phyloP scores from a whole-genome alignment of 352 stramenopile genomes.

The Peronospora farinosa region DNA sequence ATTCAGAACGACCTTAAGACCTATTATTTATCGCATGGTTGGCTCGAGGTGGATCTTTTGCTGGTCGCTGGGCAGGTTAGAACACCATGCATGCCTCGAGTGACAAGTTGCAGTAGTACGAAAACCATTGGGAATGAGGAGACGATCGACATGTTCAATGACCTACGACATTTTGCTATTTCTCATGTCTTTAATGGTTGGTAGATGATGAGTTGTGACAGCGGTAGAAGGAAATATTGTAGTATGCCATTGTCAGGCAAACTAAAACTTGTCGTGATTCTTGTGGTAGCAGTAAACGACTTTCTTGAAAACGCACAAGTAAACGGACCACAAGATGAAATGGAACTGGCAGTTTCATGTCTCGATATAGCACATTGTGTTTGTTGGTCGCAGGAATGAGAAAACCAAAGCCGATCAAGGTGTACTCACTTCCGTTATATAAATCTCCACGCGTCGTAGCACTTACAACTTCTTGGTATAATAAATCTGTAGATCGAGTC shows the following conservation, averaged over 20 bases:
- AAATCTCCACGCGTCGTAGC: slow-evolving; percentile 26
- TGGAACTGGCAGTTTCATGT: slow-evolving; percentile 45
- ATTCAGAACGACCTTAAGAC: too few species aligned
- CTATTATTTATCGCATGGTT: slow-evolving; percentile 93
- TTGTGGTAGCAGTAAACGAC: slow-evolving; percentile 36
- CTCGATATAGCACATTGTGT: slow-evolving; percentile 45
- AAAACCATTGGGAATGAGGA: slow-evolving; percentile 95
- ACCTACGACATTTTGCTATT: slow-evolving; percentile 21
- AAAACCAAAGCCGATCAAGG: slow-evolving; percentile 52
- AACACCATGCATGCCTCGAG: slow-evolving; percentile 81
- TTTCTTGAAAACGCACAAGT: slow-evolving; percentile 55
- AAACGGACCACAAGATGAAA: slow-evolving; percentile 52
- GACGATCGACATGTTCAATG: slow-evolving; percentile 98
- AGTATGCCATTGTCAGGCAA: slow-evolving; percentile 45
- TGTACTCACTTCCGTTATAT: slow-evolving; percentile 52
- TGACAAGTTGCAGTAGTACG: slow-evolving; percentile 90
- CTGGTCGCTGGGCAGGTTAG: slow-evolving; percentile 91
- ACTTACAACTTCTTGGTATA: slow-evolving; percentile 37
- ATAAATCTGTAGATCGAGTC: slow-evolving; percentile 24
- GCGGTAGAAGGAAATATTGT: slow-evolving; percentile 45
- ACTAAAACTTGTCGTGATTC: slow-evolving; percentile 46
- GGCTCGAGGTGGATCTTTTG: slow-evolving; percentile 93
- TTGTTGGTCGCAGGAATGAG: slow-evolving; percentile 48
- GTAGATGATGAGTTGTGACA: slow-evolving; percentile 20
- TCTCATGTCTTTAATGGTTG: neutral